A percentile compares a stretch with the other conserved stretches of the same genome.
phyloP scores from a whole-genome alignment of 495 filamentous ascomycete genomes.

The Xylaria intraflava region DNA sequence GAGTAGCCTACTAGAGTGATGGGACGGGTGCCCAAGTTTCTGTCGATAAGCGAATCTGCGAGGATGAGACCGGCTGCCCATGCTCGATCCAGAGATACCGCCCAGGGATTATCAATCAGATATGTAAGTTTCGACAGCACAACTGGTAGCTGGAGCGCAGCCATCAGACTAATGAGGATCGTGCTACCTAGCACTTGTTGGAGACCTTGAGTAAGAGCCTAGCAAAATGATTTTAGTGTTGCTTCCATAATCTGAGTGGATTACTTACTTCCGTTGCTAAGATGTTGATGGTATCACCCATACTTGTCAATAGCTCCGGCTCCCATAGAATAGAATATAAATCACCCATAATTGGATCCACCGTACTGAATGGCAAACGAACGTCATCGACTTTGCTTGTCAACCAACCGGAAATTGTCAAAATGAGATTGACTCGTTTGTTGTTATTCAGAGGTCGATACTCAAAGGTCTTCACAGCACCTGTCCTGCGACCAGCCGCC shows the following conservation, averaged over 20 bases:
- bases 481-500: conserved; percentile 79
- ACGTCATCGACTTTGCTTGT: conserved; percentile 96
- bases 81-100: conserved; percentile 84
- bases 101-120: conserved; percentile 97
- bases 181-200: conserved; percentile 94
- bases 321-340: conserved; percentile 98
- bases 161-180: conserved; percentile 82
- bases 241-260: not conserved
- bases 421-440: conserved; percentile 91
- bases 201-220: conserved; percentile 91
- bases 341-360: conserved; percentile 97
- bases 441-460: conserved; percentile 96
- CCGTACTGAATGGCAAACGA: conserved; percentile 86
- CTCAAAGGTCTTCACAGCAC: conserved; percentile 91
- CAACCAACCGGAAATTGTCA: conserved; percentile 97
- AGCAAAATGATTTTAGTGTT: conserved; percentile 4
- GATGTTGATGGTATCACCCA: conserved; percentile 98
- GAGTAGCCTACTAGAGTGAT: conserved; percentile 97
- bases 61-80: conserved; percentile 86
- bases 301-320: conserved; percentile 93
- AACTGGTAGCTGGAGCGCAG: conserved; percentile 85
- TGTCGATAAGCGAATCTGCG: conserved; percentile 86
- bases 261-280: conserved; percentile 83
- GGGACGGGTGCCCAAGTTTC: conserved; percentile 84
- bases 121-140: conserved; percentile 93